Evolutionary conservation across 1,139 yeast genomes (phyloP), one percentile per base, ranked within the genome.

Genomic region (Yamadazyma blattariae): DNA sequence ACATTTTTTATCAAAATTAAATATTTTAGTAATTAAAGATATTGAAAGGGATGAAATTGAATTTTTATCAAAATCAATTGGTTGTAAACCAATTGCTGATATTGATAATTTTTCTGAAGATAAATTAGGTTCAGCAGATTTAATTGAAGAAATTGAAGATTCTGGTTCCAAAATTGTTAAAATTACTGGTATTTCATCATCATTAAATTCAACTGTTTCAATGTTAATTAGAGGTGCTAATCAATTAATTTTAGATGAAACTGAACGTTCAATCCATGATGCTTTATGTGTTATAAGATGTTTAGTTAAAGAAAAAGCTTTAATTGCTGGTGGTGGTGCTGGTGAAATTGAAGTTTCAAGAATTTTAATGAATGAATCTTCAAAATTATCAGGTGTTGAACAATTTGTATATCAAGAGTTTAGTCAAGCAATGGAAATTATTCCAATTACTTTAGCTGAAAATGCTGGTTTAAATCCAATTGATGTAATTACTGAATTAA

Each of bases 291-390:
- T 94, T 19, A 77, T 94, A 39, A 82, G 97, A 59, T 92, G 98
- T 68, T 71, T 92, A 39, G 97, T 94, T 27, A 90, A 92, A 60
- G 92, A 89, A 62, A 85, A 79, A 57, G 97, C 96, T 2, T 71
- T 92, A 54, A 88, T 92, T 64, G 97, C 97, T 11, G 99, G 99
- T 51, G 98, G 99, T 47, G 98, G 98, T 49, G 97, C 98, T 5
- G 96, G 98, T 32, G 99, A 92, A 66, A 80, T 92, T 49, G 98
- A 92, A 67, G 84, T 90, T 12, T 82, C 97, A 5, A 79, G 95
- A 52, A 78, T 79, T 18, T 67, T 92, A 50, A 71, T 78, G 60
- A 82, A 79, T 52, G 97, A 90, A 61, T 74, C 96, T 15, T 77
- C 83, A 43, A 67, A 79, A 31, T 70, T 87, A 46, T 76, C 88